Evolutionary conservation across 805 yeast genomes (phyloP).

Genomic region (Pichia nakasei): DNA sequence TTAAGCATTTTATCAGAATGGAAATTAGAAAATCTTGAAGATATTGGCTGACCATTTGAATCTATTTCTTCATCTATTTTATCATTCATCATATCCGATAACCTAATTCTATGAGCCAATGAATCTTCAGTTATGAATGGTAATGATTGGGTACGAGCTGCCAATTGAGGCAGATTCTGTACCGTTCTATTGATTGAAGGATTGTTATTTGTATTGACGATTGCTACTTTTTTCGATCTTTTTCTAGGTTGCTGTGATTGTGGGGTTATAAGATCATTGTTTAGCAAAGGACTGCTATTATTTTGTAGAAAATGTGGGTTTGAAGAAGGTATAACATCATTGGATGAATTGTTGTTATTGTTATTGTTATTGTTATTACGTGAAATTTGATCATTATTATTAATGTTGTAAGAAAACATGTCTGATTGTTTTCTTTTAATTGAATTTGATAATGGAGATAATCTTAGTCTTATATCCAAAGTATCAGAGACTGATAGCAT

Average conservation of each 20-base stretch:
- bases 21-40: conserved; percentile 25
- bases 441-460: conserved; percentile 24
- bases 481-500: conserved; percentile 32
- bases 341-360: conserved; percentile 12
- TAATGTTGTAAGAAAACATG: background rate
- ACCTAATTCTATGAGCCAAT: conserved; percentile 25
- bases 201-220: background rate
- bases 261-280: conserved; percentile 2
- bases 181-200: background rate
- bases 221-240: background rate
- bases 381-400: background rate
- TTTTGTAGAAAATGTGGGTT: conserved; percentile 5
- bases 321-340: no score
- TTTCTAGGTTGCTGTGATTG: conserved; percentile 3
- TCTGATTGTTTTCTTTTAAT: background rate
- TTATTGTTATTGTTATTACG: conserved; percentile 2
- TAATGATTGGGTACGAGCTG: conserved; percentile 29
- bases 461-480: conserved; percentile 46
- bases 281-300: background rate
- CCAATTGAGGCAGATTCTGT: conserved; percentile 20
- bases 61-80: conserved; percentile 12
- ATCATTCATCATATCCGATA: conserved; percentile 20
- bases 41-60: conserved; percentile 20
- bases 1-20: conserved; percentile 15
- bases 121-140: conserved; percentile 26